These are phyloP conservation scores for Cercospora nicotianae DNA, from an alignment of 2,329 filamentous ascomycete genomes.

Conservation along the genomic window DNA sequence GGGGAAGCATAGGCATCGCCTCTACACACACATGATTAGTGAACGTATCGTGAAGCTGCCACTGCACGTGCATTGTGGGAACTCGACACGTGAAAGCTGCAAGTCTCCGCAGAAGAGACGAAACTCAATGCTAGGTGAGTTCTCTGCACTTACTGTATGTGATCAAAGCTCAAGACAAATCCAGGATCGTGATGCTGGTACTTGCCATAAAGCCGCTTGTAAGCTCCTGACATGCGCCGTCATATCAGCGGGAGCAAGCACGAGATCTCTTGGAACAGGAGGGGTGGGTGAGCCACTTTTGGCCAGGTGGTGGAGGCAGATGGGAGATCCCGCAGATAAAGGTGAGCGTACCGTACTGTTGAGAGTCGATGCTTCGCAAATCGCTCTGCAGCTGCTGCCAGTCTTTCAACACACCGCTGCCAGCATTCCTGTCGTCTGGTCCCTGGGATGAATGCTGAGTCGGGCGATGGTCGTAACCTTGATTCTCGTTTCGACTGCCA, in stretches of 20 bases:
- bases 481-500: conserved; percentile 10
- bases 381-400: conserved; percentile 31
- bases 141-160: conserved; percentile 30
- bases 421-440: not conserved
- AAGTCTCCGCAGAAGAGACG: not conserved
- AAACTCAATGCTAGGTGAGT: not conserved
- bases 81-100: not conserved
- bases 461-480: not conserved
- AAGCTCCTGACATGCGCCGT: conserved; percentile 30
- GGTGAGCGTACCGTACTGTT: conserved; percentile 34
- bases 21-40: not conserved
- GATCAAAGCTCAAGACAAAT: conserved; percentile 38
- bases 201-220: conserved; percentile 35
- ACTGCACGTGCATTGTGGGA: not conserved
- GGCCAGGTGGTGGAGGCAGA: not conserved
- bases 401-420: conserved; percentile 12
- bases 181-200: conserved; percentile 28
- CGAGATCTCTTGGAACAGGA: not conserved
- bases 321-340: not conserved
- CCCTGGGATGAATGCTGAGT: not conserved
- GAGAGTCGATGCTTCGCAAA: conserved; percentile 33
- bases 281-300: not conserved
- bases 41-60: not conserved
- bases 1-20: conserved; percentile 40
- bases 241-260: not conserved